These are phyloP conservation scores for Arthrobotrys sinensis DNA, from an alignment of 2,329 filamentous ascomycete species.

Conservation along the genomic window DNA sequence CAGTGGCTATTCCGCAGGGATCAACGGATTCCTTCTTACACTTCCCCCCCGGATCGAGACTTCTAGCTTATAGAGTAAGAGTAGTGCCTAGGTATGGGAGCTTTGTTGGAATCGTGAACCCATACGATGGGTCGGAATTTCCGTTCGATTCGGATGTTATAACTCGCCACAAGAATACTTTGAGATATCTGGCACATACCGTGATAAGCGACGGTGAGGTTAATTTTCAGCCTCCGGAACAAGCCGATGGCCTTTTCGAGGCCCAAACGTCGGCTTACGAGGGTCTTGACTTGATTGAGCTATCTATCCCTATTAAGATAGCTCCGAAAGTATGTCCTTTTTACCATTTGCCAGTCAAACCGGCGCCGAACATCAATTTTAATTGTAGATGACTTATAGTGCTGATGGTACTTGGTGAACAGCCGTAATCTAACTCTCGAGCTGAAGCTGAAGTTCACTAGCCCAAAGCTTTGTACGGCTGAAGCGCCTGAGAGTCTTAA, in stretches of 20 bases:
- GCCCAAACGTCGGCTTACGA: neutral
- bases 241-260: neutral
- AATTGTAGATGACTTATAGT: neutral
- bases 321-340: neutral
- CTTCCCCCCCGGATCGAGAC: neutral
- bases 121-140: neutral
- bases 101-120: neutral
- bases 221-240: neutral
- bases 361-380: neutral
- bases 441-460: neutral
- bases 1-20: neutral
- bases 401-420: too few species aligned
- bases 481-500: neutral
- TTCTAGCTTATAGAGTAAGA: neutral
- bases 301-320: neutral
- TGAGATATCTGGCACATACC: neutral
- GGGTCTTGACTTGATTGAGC: neutral
- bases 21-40: neutral
- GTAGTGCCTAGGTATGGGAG: neutral
- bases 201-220: neutral
- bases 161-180: neutral
- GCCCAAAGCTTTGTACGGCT: neutral
- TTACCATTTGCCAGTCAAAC: neutral
- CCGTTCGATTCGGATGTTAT: neutral
- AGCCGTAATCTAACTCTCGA: too few species aligned